A percentile compares a stretch with the other conserved stretches of the same genome.
Conservation (phyloP, 2,329 filamentous ascomycete species). For the Sporothrix inflata region DNA sequence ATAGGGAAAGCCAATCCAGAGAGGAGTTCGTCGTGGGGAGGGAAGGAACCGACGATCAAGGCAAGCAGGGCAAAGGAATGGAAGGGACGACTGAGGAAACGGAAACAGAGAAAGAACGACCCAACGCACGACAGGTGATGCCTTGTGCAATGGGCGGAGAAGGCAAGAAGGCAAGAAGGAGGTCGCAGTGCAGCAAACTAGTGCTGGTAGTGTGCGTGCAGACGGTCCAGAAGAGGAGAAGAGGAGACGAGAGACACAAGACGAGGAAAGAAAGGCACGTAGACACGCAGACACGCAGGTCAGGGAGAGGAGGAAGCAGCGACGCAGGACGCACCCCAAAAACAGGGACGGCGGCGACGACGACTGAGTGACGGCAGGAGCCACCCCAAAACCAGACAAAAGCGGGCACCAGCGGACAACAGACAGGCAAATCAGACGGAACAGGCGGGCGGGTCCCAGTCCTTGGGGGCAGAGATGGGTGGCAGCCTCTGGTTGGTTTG, state of each 20-base stretch:
- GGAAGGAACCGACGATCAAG: slow-evolving; percentile 3
- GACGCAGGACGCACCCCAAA: slow-evolving; percentile 5
- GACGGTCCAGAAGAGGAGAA: slow-evolving; percentile 3
- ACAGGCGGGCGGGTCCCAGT: slow-evolving; percentile 20
- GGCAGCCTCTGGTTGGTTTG: not conserved
- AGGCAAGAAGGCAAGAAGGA: not conserved
- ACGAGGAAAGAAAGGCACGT: not conserved
- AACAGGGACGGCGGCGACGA: slow-evolving; percentile 8
- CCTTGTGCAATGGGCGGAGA: not conserved
- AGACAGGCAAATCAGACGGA: slow-evolving; percentile 23
- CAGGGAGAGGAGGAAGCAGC: not conserved
- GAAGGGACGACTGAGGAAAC: slow-evolving; percentile 4
- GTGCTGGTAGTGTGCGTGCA: slow-evolving; percentile 7
- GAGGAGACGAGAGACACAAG: not conserved
- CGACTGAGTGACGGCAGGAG: slow-evolving; percentile 22
- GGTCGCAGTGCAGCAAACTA: slow-evolving; percentile 24
- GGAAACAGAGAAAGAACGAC: slow-evolving; percentile 15
- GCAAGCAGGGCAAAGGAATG: not conserved
- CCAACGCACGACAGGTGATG: slow-evolving; percentile 2
- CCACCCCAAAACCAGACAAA: not conserved
- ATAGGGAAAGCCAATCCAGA: not conserved
- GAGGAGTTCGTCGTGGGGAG: not conserved
- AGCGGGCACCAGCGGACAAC: not conserved
- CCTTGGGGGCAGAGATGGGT: not conserved
- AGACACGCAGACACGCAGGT: not conserved